Percentiles rank a stretch among this genome's conserved stretches.
Conservation (phyloP, 1,284 basidiomycete genomes). For the Abortiporus biennis region DNA sequence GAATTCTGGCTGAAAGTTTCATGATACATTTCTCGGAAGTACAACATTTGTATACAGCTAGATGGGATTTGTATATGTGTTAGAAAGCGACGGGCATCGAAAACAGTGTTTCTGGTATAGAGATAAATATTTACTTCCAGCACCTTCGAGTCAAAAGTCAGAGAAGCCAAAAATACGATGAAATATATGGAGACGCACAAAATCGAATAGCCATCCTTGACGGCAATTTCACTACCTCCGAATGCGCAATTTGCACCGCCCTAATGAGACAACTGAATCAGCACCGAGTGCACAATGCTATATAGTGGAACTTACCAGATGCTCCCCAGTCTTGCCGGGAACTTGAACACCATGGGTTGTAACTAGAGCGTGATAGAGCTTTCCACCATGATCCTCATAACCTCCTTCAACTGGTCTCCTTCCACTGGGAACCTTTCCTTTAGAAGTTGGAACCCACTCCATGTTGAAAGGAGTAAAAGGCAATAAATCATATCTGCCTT, state of each 20-base stretch:
- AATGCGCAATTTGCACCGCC: conserved; percentile 36
- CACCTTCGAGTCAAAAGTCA: no score
- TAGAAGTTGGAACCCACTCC: conserved; percentile 60
- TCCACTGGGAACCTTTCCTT: conserved; percentile 50
- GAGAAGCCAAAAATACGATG: no score
- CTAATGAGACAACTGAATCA: conserved; percentile 23
- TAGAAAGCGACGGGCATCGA: no score
- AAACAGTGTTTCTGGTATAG: no score
- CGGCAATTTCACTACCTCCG: conserved; percentile 33
- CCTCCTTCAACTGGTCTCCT: conserved; percentile 36
- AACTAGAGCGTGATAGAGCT: conserved; percentile 32
- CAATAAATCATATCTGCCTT: conserved; percentile 63
- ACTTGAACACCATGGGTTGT: conserved; percentile 44
- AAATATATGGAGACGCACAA: no score
- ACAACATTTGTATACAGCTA: no score
- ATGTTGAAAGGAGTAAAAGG: conserved; percentile 60
- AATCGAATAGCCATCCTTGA: conserved; percentile 47
- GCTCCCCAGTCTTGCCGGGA: conserved; percentile 68
- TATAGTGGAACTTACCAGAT: conserved; percentile 41
- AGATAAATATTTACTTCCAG: no score
- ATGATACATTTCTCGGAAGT: no score
- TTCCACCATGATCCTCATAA: conserved; percentile 32
- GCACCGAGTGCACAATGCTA: conserved; percentile 17
- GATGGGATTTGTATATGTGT: no score
- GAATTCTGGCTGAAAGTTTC: no score